Evolutionary conservation across 768 basidiomycete species (phyloP).

Genomic region (Boletus edulis): DNA sequence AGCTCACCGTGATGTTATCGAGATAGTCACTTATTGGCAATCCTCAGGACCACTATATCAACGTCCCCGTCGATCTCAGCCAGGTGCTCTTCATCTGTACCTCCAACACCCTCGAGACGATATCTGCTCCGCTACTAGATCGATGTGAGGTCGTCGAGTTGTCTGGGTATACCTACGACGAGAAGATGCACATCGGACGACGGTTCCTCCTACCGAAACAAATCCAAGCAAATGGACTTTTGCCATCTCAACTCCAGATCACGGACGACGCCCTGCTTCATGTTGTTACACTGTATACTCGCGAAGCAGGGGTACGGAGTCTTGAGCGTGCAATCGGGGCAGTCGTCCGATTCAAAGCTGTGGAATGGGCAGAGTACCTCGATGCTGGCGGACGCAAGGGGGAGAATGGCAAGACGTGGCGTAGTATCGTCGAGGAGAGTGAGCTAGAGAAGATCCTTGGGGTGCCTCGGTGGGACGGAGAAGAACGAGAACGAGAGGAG

Average conservation of each 20-base stretch:
- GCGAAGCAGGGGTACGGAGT: slow-evolving; percentile 91
- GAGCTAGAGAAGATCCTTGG: slow-evolving; percentile 88
- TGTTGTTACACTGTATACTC: slow-evolving; percentile 77
- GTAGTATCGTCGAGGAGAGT: slow-evolving; percentile 54
- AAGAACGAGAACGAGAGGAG: slow-evolving; percentile 74
- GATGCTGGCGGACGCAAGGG: slow-evolving; percentile 22
- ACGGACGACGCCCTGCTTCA: slow-evolving; percentile 68
- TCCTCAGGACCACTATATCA: slow-evolving; percentile 83
- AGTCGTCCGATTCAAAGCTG: slow-evolving; percentile 89
- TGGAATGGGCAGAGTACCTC: slow-evolving; percentile 78
- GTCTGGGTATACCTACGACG: slow-evolving; percentile 83
- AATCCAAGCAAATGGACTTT: slow-evolving; percentile 72
- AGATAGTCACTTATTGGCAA: not conserved
- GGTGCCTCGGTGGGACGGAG: slow-evolving; percentile 73
- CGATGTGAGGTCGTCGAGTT: slow-evolving; percentile 87
- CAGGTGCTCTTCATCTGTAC: slow-evolving; percentile 93
- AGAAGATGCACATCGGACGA: slow-evolving; percentile 87
- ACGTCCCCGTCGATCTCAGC: slow-evolving; percentile 83
- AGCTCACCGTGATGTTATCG: not conserved
- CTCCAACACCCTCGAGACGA: slow-evolving; percentile 86
- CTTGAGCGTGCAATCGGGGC: slow-evolving; percentile 85
- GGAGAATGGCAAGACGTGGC: slow-evolving; percentile 44
- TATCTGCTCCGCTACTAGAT: slow-evolving; percentile 83
- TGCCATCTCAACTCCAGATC: slow-evolving; percentile 56
- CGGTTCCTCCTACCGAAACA: slow-evolving; percentile 91